phyloP scores from a whole-genome alignment of 2,329 filamentous ascomycete genomes.

The Sporothrix dimorphospora region DNA sequence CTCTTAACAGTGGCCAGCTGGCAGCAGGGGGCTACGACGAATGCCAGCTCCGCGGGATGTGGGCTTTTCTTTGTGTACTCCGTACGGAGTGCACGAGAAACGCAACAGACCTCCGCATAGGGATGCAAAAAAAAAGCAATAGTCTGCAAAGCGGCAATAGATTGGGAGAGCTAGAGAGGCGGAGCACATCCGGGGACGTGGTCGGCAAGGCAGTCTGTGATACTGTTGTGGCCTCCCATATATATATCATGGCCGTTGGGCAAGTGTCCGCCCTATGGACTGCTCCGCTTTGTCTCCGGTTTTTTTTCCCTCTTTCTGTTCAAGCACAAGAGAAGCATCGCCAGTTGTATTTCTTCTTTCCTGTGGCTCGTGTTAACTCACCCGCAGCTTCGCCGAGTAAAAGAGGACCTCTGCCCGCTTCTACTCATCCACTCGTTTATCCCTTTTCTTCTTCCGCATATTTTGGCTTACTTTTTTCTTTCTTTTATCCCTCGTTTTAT shows the following conservation, averaged over 20 bases:
- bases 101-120: not conserved
- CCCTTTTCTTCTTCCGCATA: not conserved
- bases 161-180: not conserved
- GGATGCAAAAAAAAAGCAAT: conserved; percentile 9
- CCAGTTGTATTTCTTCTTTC: not conserved
- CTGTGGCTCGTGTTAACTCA: not conserved
- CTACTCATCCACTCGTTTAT: conserved; percentile 11
- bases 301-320: not conserved
- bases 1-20: too few species aligned
- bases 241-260: not conserved
- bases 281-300: not conserved
- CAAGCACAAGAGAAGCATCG: not conserved
- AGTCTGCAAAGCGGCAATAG: conserved; percentile 11
- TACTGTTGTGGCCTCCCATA: not conserved
- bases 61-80: not conserved
- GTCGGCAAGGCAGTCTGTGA: not conserved
- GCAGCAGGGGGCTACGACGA: not conserved
- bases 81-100: not conserved
- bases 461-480: not conserved
- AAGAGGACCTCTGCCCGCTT: not conserved
- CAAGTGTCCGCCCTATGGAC: not conserved
- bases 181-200: not conserved
- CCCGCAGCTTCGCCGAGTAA: not conserved
- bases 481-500: not conserved
- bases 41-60: not conserved